Base-by-base conservation (phyloP, 2,329 filamentous ascomycete genomes). In the Arthrobotrys pseudoclavata region DNA sequence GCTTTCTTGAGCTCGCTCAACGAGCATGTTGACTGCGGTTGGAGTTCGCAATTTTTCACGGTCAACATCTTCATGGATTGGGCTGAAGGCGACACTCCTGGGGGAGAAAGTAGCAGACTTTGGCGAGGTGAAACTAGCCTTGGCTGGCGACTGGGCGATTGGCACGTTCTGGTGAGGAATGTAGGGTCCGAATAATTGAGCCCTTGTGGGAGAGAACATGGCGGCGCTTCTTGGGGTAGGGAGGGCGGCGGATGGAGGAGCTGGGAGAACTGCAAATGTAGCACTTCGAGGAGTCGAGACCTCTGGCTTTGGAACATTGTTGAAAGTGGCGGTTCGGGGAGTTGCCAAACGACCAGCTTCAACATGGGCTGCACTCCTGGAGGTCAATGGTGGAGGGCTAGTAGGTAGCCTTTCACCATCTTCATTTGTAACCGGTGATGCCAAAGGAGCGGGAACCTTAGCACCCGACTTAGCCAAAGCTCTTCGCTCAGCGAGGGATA, bases 11-110 rank as follows among this genome's bases (percentile, higher is more conserved):
- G 75, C 75, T 53, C 69, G 68, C 50, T 79, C 75, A 69, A 79
- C 69, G 62, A 79, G 75, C 75, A 79, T 79, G 57, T 79, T 79
- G 47, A 79, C 75, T 67, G 69, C 75, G 40, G 55, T 79, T 26
- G 75, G 75, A 3, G 75, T 74, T 55, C 69, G 66, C 37, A 79
- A 37, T 40, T 69, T 74, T 55, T 79, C 75, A 45, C 75, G 75
- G 47, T 79, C 75, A 47, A 79, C 75, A 60, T 79, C 75, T 37
- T 79, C 75, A 52, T 79, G 75, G 52, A 79, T 79, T 20, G 75
- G 75, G 52, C 74, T 77, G 47, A 77, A 77, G 18, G 74, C 67
- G 15, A 77, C 63, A n/a, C 74, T 71, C 55, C 74, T 67, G 0
- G 74, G 74, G 31, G 74, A 77, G 53, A 77, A 77, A 12, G 74